Conservation (phyloP, 2,329 filamentous ascomycete genomes). For the Cladophialophora chaetospira region DNA sequence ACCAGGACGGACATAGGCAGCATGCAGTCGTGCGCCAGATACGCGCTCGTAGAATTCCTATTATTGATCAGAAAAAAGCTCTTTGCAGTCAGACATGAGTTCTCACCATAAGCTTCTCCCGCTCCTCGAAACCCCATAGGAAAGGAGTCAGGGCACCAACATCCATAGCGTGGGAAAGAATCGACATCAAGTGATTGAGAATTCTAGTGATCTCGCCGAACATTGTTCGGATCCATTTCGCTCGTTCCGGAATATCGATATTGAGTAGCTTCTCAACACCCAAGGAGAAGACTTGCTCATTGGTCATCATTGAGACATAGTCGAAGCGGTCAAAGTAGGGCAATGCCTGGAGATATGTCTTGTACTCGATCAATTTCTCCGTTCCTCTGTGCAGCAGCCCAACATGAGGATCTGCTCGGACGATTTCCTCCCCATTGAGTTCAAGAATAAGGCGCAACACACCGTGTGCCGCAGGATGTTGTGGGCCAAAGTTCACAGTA, state of each 20-base stretch:
- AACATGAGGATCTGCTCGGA: slow-evolving; percentile 95
- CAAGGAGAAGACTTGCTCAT: slow-evolving; percentile 95
- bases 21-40: slow-evolving; percentile 93
- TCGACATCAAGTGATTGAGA: slow-evolving; percentile 96
- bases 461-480: slow-evolving; percentile 97
- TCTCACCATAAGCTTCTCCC: slow-evolving; percentile 98
- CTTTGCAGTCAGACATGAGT: slow-evolving; percentile 18
- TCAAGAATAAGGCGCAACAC: slow-evolving; percentile 97
- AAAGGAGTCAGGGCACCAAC: slow-evolving; percentile 97
- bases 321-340: slow-evolving; percentile 99
- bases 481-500: slow-evolving; percentile 98
- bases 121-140: slow-evolving; percentile 98
- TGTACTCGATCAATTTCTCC: slow-evolving; percentile 99
- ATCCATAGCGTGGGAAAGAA: slow-evolving; percentile 97
- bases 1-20: slow-evolving; percentile 93
- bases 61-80: slow-evolving; percentile 3
- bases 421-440: slow-evolving; percentile 95
- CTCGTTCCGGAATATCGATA: slow-evolving; percentile 89
- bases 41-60: slow-evolving; percentile 99
- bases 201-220: slow-evolving; percentile 94
- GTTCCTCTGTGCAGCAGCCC: slow-evolving; percentile 94
- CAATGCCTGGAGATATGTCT: slow-evolving; percentile 96
- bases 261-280: slow-evolving; percentile 98
- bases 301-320: slow-evolving; percentile 99
- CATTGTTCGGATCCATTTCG: slow-evolving; percentile 94